Evolutionary conservation across 164 flowering plant species (phyloP).

Genomic region (Magnolia sinica): DNA sequence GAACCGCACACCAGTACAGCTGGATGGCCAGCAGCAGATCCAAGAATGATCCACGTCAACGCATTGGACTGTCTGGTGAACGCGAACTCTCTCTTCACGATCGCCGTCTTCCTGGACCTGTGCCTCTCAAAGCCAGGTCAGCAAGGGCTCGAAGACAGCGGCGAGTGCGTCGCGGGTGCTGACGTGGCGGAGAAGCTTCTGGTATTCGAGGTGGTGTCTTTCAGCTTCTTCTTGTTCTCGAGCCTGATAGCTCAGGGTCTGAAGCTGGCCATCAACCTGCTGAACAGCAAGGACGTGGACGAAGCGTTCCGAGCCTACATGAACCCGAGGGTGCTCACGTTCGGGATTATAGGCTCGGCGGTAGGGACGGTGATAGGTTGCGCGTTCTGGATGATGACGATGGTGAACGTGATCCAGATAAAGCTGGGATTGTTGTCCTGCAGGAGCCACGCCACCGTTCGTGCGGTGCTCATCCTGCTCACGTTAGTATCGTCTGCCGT

Average conservation of each 20-base stretch:
- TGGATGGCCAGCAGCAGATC: too few relatives aligned
- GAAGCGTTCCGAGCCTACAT: conserved; percentile 24
- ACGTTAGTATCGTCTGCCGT: conserved; percentile 14
- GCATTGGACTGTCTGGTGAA: conserved; percentile 56
- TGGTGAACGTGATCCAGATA: conserved; percentile 28
- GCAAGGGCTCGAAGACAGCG: conserved; percentile 26
- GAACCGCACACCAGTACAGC: too few relatives aligned
- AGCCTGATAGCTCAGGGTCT: conserved; percentile 33
- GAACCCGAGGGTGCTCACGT: conserved; percentile 15
- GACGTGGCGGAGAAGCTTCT: conserved; percentile 38
- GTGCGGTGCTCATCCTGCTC: conserved; percentile 9
- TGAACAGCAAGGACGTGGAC: conserved; percentile 24
- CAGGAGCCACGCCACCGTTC: conserved; percentile 9
- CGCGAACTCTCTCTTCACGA: conserved; percentile 60
- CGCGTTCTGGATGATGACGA: conserved; percentile 26
- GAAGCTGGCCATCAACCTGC: conserved; percentile 27
- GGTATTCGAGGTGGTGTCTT: conserved; percentile 31
- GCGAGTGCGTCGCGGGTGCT: conserved; percentile 31
- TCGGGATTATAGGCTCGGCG: conserved; percentile 30
- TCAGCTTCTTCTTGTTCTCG: conserved; percentile 38
- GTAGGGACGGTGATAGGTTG: conserved; percentile 32
- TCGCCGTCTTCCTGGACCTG: conserved; percentile 57
- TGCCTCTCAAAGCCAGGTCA: conserved; percentile 39
- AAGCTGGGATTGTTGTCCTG: conserved; percentile 22
- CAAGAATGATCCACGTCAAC: conserved; percentile 56